Conservation (phyloP, 768 basidiomycete species). For the Gymnopilus dilepis region DNA sequence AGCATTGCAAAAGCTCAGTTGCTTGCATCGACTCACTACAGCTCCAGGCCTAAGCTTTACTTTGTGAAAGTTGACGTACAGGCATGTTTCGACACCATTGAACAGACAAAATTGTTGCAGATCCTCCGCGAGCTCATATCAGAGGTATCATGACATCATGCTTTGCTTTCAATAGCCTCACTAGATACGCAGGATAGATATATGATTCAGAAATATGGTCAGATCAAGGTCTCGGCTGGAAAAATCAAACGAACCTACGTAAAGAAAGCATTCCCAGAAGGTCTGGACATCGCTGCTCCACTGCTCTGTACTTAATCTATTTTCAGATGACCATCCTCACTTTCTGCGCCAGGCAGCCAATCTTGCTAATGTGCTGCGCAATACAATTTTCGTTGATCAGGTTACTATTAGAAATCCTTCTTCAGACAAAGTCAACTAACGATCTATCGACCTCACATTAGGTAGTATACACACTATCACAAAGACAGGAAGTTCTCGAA, state of each 20-base stretch:
- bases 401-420: slow-evolving; percentile 42
- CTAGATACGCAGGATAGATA: slow-evolving; percentile 63
- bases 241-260: slow-evolving; percentile 61
- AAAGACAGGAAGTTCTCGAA: slow-evolving; percentile 64
- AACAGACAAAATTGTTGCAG: slow-evolving; percentile 81
- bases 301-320: not conserved
- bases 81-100: slow-evolving; percentile 96
- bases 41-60: slow-evolving; percentile 79
- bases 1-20: slow-evolving; percentile 10
- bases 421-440: too few species aligned
- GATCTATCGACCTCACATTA: slow-evolving; percentile 14
- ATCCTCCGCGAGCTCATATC: slow-evolving; percentile 78
- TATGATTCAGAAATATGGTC: slow-evolving; percentile 70
- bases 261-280: slow-evolving; percentile 70
- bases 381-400: slow-evolving; percentile 88
- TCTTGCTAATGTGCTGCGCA: slow-evolving; percentile 67
- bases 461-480: slow-evolving; percentile 56
- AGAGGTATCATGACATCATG: slow-evolving; percentile 50
- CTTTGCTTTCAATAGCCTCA: not conserved
- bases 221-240: slow-evolving; percentile 61
- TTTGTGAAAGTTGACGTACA: slow-evolving; percentile 97
- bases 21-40: not conserved
- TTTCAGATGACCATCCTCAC: slow-evolving; percentile 72
- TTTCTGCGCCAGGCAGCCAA: slow-evolving; percentile 74
- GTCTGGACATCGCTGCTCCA: slow-evolving; percentile 37